These are phyloP conservation scores for Castanopsis chinensis DNA, from an alignment of 306 rosid species.

Conservation along the genomic window DNA sequence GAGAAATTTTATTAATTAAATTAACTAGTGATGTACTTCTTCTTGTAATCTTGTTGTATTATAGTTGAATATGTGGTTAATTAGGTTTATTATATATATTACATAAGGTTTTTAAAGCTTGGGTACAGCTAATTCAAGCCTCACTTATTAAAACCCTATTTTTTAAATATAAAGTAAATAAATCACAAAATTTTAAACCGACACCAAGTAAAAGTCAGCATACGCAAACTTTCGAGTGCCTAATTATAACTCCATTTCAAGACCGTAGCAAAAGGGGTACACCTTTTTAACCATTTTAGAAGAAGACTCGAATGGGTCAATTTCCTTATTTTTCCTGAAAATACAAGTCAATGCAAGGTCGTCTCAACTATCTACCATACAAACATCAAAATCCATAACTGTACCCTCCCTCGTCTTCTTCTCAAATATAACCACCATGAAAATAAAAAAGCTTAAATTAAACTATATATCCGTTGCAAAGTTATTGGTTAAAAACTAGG, in stretches of 20 bases:
- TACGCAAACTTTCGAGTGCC: background rate
- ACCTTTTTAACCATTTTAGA: background rate
- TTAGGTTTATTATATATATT: too few relatives aligned
- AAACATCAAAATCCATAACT: constrained; percentile 7
- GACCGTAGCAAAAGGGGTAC: background rate
- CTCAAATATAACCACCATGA: constrained; percentile 35
- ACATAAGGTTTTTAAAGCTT: too few relatives aligned
- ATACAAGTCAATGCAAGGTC: constrained; percentile 29
- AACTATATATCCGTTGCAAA: background rate
- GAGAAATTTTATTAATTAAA: too few relatives aligned
- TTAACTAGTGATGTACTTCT: too few relatives aligned
- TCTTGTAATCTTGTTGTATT: too few relatives aligned
- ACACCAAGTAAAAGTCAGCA: constrained; percentile 4
- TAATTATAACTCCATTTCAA: background rate
- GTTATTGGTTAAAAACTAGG: constrained; percentile 16
- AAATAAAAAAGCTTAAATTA: background rate
- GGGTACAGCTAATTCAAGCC: too few relatives aligned
- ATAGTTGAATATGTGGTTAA: too few relatives aligned
- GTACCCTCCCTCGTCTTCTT: constrained; percentile 26
- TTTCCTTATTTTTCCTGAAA: background rate
- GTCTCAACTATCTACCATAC: constrained; percentile 3
- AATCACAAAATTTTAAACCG: too few relatives aligned
- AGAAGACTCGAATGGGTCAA: background rate
- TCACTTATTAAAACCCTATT: too few relatives aligned
- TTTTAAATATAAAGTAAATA: too few relatives aligned